These are phyloP conservation scores for Hypericum androsaemum DNA, from an alignment of 345 rosid genomes.

Conservation along the genomic window DNA sequence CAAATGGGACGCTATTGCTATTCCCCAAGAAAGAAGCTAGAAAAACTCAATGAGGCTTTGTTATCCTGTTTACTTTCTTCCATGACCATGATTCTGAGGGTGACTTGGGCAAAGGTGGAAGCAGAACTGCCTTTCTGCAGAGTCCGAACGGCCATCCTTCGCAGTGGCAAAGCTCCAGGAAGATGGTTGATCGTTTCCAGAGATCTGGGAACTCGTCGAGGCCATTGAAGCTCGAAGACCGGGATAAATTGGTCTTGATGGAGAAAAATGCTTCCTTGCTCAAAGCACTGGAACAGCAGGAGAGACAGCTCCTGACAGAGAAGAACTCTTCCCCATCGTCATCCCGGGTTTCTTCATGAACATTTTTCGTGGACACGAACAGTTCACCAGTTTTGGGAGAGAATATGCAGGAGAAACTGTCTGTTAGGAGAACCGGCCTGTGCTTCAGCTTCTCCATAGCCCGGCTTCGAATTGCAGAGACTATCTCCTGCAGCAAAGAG, in stretches of 20 bases:
- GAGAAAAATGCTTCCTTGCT: constrained; percentile 53
- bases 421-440: constrained; percentile 31
- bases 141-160: constrained; percentile 94
- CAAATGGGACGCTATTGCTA: too few relatives aligned
- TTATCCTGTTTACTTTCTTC: constrained; percentile 40
- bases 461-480: constrained; percentile 52
- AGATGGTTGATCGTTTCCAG: constrained; percentile 33
- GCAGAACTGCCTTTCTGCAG: constrained; percentile 61
- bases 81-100: constrained; percentile 91
- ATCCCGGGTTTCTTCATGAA: neutral
- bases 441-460: constrained; percentile 73
- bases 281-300: constrained; percentile 44
- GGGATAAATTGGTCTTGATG: constrained; percentile 43
- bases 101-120: constrained; percentile 86
- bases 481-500: constrained; percentile 43
- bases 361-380: neutral
- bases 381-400: too few relatives aligned
- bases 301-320: constrained; percentile 56
- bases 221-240: constrained; percentile 44
- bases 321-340: constrained; percentile 40
- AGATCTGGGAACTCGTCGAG: constrained; percentile 29
- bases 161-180: constrained; percentile 60
- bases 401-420: constrained; percentile 1
- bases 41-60: constrained; percentile 25
- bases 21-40: constrained; percentile 2